phyloP scores from a whole-genome alignment of 129 eudicot genomes.

The Chrysanthemum lavandulifolium region DNA sequence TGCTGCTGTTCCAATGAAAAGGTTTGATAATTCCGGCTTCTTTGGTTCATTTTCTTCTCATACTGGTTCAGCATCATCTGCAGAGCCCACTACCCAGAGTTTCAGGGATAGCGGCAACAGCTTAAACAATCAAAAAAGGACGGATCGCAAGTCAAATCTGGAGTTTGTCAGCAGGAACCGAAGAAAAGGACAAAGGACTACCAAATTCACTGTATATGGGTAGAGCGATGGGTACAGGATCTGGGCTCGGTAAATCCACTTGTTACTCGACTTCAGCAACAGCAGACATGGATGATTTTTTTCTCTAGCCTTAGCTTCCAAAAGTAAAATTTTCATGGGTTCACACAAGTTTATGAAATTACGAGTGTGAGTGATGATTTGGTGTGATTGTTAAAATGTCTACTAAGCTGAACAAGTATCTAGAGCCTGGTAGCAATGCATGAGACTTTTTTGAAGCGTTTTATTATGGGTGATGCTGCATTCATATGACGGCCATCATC shows the following conservation, averaged over 20 bases:
- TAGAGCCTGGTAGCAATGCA: not conserved
- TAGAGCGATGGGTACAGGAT: constrained; percentile 62
- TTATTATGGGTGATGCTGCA: not conserved
- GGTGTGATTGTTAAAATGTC: constrained; percentile 8
- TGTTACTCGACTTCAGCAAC: constrained; percentile 40
- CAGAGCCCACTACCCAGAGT: constrained; percentile 33
- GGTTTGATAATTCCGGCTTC: constrained; percentile 61
- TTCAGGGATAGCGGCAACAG: constrained; percentile 26
- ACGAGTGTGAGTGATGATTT: constrained; percentile 6
- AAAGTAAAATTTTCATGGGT: constrained; percentile 36
- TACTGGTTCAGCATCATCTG: constrained; percentile 38
- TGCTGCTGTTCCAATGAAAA: constrained; percentile 80
- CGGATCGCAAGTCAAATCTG: constrained; percentile 90
- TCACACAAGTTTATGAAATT: not conserved
- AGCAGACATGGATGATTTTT: constrained; percentile 51
- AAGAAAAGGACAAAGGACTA: constrained; percentile 57
- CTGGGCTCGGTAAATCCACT: constrained; percentile 52
- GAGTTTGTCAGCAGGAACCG: constrained; percentile 67
- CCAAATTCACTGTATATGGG: constrained; percentile 65
- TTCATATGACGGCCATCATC: not conserved
- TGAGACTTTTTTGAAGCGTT: not conserved
- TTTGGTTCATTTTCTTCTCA: constrained; percentile 70
- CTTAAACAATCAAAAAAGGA: constrained; percentile 42
- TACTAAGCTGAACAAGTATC: constrained; percentile 11
- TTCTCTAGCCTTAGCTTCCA: constrained; percentile 66